phyloP scores from a whole-genome alignment of 2,329 filamentous ascomycete genomes.

The Teratosphaeria destructans region DNA sequence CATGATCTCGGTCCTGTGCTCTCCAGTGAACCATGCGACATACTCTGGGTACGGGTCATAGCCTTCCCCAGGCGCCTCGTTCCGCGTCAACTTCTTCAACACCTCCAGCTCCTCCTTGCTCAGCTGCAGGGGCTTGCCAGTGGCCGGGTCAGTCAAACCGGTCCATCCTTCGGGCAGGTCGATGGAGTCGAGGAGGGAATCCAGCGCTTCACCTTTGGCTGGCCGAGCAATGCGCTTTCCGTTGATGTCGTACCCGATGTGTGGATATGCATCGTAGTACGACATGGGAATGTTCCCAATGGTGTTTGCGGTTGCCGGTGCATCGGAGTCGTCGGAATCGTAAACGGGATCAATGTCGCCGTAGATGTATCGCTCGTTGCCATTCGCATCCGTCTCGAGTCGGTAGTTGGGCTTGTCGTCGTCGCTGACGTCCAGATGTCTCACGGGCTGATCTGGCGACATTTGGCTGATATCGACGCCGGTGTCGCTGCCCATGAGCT shows the following conservation, averaged over 20 bases:
- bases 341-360: slow-evolving; percentile 89
- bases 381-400: slow-evolving; percentile 73
- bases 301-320: slow-evolving; percentile 59
- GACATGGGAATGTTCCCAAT: slow-evolving; percentile 89
- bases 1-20: slow-evolving; percentile 77
- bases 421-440: slow-evolving; percentile 8
- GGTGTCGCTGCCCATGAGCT: slow-evolving; percentile 19
- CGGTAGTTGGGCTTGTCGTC: slow-evolving; percentile 42
- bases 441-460: slow-evolving; percentile 11
- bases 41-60: slow-evolving; percentile 91
- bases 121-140: slow-evolving; percentile 82
- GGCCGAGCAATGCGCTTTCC: slow-evolving; percentile 96
- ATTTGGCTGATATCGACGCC: slow-evolving; percentile 14
- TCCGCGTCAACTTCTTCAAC: slow-evolving; percentile 76
- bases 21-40: slow-evolving; percentile 86
- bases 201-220: slow-evolving; percentile 83
- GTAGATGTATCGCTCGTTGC: slow-evolving; percentile 82
- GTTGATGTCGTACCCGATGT: slow-evolving; percentile 98
- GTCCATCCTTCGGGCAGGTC: slow-evolving; percentile 97
- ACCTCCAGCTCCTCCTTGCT: slow-evolving; percentile 82
- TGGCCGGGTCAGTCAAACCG: slow-evolving; percentile 83
- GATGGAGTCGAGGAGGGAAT: slow-evolving; percentile 90
- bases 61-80: slow-evolving; percentile 75
- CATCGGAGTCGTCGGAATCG: slow-evolving; percentile 90
- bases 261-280: slow-evolving; percentile 95